Evolutionary conservation across 2,329 filamentous ascomycete genomes (phyloP).

Genomic region (Claviceps sp.): DNA sequence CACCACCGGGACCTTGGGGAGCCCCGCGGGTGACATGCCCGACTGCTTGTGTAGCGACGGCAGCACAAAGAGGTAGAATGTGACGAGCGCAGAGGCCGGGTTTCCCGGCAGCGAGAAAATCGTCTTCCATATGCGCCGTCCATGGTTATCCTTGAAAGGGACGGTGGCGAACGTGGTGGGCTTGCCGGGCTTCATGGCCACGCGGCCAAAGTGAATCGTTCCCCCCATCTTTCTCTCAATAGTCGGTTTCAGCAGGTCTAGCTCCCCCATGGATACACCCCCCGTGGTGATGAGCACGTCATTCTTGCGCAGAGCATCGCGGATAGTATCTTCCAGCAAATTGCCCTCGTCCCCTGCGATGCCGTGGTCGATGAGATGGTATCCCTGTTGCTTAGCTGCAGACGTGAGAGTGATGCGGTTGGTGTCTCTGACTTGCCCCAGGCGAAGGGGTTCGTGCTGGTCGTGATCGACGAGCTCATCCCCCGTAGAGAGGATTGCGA

Average conservation of each 20-base stretch:
- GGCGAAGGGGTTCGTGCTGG: constrained; percentile 43
- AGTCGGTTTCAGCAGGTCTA: constrained; percentile 91
- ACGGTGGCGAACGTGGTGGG: constrained; percentile 94
- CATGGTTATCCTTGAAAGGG: constrained; percentile 46
- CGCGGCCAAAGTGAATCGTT: constrained; percentile 89
- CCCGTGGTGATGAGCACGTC: constrained; percentile 86
- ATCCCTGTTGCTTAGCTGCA: constrained; percentile 61
- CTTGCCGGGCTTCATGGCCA: constrained; percentile 96
- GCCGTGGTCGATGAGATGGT: constrained; percentile 69
- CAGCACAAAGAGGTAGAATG: constrained; percentile 86
- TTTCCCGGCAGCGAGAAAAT: constrained; percentile 92
- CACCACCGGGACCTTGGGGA: constrained; percentile 58
- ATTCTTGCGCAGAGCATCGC: constrained; percentile 56
- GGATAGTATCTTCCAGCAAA: constrained; percentile 62
- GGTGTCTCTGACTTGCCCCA: constrained; percentile 85
- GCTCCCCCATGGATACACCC: constrained; percentile 94
- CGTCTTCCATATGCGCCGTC: constrained; percentile 48
- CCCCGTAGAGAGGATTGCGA: constrained; percentile 85
- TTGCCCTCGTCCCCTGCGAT: constrained; percentile 66
- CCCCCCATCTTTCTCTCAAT: constrained; percentile 83
- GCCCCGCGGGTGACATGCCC: constrained; percentile 52
- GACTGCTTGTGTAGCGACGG: constrained; percentile 68
- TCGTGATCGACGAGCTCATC: constrained; percentile 81
- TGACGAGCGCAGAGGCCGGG: constrained; percentile 83
- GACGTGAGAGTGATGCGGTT: constrained; percentile 82